Evolutionary conservation across 345 rosid genomes (phyloP).

Genomic region (Camelina hispida): DNA sequence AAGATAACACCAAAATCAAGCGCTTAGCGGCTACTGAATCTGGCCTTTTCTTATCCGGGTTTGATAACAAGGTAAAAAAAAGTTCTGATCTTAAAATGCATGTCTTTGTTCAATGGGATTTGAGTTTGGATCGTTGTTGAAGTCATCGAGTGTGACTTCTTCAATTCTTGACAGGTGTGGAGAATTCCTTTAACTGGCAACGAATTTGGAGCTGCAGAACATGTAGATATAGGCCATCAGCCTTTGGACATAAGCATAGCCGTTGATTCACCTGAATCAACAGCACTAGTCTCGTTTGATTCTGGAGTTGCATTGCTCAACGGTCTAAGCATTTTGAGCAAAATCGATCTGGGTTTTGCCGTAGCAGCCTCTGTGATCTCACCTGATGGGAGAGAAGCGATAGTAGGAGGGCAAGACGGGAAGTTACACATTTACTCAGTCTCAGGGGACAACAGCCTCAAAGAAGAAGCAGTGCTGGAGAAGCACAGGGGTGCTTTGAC

Average conservation of each 20-base stretch:
- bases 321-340: conserved; percentile 53
- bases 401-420: conserved; percentile 75
- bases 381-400: conserved; percentile 72
- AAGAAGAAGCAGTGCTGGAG: conserved; percentile 67
- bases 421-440: conserved; percentile 70
- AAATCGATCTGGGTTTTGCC: conserved; percentile 56
- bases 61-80: conserved; percentile 51
- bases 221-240: conserved; percentile 61
- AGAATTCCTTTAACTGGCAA: conserved; percentile 52
- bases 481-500: conserved; percentile 73
- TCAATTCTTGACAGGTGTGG: conserved; percentile 54
- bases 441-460: conserved; percentile 53
- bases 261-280: conserved; percentile 46
- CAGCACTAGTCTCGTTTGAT: conserved; percentile 57
- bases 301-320: conserved; percentile 65
- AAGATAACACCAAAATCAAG: conserved; percentile 62
- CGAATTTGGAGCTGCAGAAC: conserved; percentile 56
- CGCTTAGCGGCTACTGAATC: conserved; percentile 64
- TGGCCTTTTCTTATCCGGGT: conserved; percentile 54
- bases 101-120: not conserved
- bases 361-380: conserved; percentile 69
- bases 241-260: conserved; percentile 69
- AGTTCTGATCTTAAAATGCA: not conserved
- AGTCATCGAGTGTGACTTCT: not conserved
- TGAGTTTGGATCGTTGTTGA: conserved; percentile 2